A percentile compares a stretch with the other conserved stretches of the same genome.
Evolutionary conservation across 2,329 filamentous ascomycete genomes (phyloP).

Genomic region (Colletotrichum eleusines): DNA sequence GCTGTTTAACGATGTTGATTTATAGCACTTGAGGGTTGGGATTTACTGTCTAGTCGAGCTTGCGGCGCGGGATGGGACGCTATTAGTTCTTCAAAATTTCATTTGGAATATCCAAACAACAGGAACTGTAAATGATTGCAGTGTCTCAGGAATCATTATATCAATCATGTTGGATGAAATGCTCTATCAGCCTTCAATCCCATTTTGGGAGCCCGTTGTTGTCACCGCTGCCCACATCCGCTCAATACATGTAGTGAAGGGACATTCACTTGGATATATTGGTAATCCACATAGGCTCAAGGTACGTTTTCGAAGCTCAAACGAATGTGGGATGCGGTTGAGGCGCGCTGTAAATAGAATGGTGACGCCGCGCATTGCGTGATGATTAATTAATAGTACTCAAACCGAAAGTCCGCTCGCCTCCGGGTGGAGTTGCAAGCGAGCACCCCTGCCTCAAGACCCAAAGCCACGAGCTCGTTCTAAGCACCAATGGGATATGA

Average conservation of each 20-base stretch:
- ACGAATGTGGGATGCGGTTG: accelerated
- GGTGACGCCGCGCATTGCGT: neutral
- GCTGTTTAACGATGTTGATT: no score
- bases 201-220: neutral
- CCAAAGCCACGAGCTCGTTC: neutral
- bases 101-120: no score
- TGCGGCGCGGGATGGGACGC: no score
- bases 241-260: neutral
- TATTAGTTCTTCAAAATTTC: no score
- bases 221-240: neutral
- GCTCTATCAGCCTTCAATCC: no score
- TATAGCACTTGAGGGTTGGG: no score
- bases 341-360: no score
- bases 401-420: neutral
- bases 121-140: no score
- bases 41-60: no score
- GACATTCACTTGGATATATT: neutral
- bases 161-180: no score
- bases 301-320: neutral
- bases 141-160: no score
- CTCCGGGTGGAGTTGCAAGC: neutral
- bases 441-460: neutral
- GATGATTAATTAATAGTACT: no score
- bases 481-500: neutral
- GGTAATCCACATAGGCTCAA: accelerated